A percentile compares a stretch with the other conserved stretches of the same genome.
Conservation (phyloP, 768 basidiomycete species). For the Exsudoporus frostii region DNA sequence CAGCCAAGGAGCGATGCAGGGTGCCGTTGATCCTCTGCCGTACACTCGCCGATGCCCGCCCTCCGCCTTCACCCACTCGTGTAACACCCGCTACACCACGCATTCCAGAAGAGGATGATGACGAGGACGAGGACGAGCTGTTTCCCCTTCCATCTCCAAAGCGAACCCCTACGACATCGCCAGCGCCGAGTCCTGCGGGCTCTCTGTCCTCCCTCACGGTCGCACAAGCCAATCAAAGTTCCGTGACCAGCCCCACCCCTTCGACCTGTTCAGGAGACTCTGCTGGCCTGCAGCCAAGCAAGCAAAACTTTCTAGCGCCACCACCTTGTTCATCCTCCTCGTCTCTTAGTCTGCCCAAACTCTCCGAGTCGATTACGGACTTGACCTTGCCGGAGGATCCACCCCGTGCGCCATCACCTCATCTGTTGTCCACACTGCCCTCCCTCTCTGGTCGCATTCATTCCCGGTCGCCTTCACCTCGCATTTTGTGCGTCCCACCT, state of each 20-base stretch:
- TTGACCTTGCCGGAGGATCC: constrained; percentile 3
- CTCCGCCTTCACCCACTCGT: constrained; percentile 13
- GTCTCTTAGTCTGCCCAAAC: constrained; percentile 23
- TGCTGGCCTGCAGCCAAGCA: background rate
- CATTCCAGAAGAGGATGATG: constrained; percentile 36
- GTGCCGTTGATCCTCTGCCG: background rate
- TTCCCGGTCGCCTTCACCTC: constrained; percentile 7
- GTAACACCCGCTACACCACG: constrained; percentile 15
- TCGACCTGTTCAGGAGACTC: constrained; percentile 21
- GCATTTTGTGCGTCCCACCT: constrained; percentile 6
- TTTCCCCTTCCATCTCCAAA: constrained; percentile 60
- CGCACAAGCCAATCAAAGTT: background rate
- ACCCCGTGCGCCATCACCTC: constrained; percentile 22
- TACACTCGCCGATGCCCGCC: background rate
- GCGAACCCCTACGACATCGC: constrained; percentile 47
- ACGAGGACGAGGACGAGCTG: constrained; percentile 55
- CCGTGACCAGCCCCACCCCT: constrained; percentile 5
- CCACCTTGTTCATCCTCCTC: constrained; percentile 25
- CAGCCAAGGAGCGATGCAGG: background rate
- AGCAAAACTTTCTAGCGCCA: constrained; percentile 18
- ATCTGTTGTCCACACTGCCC: constrained; percentile 18
- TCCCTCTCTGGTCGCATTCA: constrained; percentile 22
- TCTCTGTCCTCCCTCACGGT: constrained; percentile 27
- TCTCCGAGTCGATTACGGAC: constrained; percentile 11
- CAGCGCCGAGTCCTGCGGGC: constrained; percentile 32